Evolutionary conservation across 1,284 basidiomycete genomes (phyloP), one percentile per base, ranked within the genome.

Genomic region (Ganoderma resinaceum): DNA sequence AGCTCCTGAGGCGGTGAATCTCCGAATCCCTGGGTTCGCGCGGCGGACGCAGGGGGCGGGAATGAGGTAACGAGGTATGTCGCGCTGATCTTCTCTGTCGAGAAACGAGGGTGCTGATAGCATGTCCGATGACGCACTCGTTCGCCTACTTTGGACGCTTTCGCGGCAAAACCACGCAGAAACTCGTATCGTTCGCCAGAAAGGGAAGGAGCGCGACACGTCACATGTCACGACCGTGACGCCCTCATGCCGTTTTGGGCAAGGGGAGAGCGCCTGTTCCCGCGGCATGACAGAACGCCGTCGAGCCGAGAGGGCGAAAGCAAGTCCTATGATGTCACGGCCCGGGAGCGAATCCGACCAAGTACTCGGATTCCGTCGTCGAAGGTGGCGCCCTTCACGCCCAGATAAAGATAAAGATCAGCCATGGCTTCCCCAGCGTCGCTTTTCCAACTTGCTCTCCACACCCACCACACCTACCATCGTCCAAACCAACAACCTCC

Each of bases 371-470:
- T 66, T 62, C 18, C 62, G 66, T 64, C 61, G 49, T 57, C 49
- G 61, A 20, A 18, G 42, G 71, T 72, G 71, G 71, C 67, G 66
- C 69, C 57, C 59, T 38, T 23, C 38, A 33, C 49, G 29, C 55
- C 59, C 61, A 73, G 72, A 73, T 73, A 73, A 73, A 73, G 72
- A 73, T 73, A 73, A 73, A 73, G 72, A 73, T 73, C 72, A 71
- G 68, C 62, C 52, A 59, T 42, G 58, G 16, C 33, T n/a, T n/a
- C 55, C 62, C 33, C 61, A 35, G 35, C 58, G 61, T 12, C 35
- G 33, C 33, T 26, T 52, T 26, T 52, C 46, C 62, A 58, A 40
- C 61, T 66, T 53, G 49, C 46, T 35, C 67, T 61, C 59, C 62
- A 66, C 66, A 66, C 66, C 66, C 68, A 60, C 65, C 69, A 29